Evolutionary conservation across 2,329 filamentous ascomycete genomes (phyloP).

Genomic region (Alternaria brassicae): DNA sequence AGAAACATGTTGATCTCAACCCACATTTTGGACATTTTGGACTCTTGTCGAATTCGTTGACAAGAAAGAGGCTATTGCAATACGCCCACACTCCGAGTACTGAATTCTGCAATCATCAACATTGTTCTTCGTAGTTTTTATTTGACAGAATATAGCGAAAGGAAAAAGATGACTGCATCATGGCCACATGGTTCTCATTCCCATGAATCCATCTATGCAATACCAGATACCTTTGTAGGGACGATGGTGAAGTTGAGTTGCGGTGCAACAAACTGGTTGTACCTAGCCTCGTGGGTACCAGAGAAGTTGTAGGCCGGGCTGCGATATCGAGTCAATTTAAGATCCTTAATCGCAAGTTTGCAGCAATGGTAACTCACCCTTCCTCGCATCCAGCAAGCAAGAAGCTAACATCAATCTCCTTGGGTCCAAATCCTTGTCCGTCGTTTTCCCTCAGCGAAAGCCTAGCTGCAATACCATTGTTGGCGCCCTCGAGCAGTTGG

Average conservation of each 20-base stretch:
- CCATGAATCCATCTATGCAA: background rate
- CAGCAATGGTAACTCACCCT: background rate
- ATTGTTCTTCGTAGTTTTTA: background rate
- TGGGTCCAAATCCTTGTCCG: background rate
- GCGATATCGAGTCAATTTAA: background rate
- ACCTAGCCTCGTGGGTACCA: constrained; percentile 18
- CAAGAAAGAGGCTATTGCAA: too few relatives aligned
- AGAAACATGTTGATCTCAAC: too few relatives aligned
- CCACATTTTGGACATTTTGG: too few relatives aligned
- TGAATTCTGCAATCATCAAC: background rate
- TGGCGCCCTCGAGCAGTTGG: constrained; percentile 22
- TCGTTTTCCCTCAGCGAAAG: constrained; percentile 9
- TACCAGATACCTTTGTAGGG: constrained; percentile 15
- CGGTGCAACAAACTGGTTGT: constrained; percentile 26
- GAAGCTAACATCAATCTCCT: constrained; percentile 2
- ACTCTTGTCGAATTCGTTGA: too few relatives aligned
- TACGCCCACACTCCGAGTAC: too few relatives aligned
- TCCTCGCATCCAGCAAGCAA: background rate
- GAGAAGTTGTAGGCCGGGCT: constrained; percentile 31
- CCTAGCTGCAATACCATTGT: constrained; percentile 27
- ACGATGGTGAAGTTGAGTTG: constrained; percentile 22
- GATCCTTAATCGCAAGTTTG: too few relatives aligned
- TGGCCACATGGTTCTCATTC: accelerated
- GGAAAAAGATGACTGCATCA: too few relatives aligned
- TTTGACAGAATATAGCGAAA: accelerated